Evolutionary conservation across 129 eudicot species (phyloP), one percentile per base, ranked within the genome.

Genomic region (Rutidosis leptorrhynchoides): DNA sequence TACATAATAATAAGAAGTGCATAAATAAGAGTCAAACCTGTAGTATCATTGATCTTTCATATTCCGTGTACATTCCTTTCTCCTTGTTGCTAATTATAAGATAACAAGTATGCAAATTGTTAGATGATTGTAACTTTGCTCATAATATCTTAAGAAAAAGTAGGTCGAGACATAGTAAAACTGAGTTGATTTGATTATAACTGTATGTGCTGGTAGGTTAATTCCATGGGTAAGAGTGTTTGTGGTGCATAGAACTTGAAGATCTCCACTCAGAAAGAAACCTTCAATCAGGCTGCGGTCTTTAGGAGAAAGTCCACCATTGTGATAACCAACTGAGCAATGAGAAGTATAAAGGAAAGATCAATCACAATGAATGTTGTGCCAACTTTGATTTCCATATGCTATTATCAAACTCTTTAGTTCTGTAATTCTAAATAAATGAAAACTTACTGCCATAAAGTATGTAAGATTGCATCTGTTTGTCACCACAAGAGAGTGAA

Each of bases 191-290:
- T 94, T 94, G 74, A 94, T 86, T 73, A 94, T 81, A 33, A 94
- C 99, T 26, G 97, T 94, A 84, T 94, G 99, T 62, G 99, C 99
- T 51, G 99, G 99, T 71, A 94, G 87, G 77, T 94, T 94, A 55
- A 94, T 89, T 74, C 99, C 99, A 77, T 89, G 99, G 35, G 99
- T 97, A 67, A 94, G 95, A 19, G 97, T 94, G 68, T 94, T 94
- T 67, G 99, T 94, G 51, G 99, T 89, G 80, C 99, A 94, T 70
- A 94, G 78, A 75, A 94, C 76, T 82, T 80, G 99, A 78, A 89
- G 76, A 84, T 94, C 99, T 57, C 97, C 97, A 72, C 74, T 84
- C 62, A 94, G 95, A 70, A 94, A 94, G 68, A 94, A 95, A 55
- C 90, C 90, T 82, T 94, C 99, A 52, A 94, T 78, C 70, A 94